Evolutionary conservation across 2,329 filamentous ascomycete genomes (phyloP).

Genomic region (Xylaria sp.): DNA sequence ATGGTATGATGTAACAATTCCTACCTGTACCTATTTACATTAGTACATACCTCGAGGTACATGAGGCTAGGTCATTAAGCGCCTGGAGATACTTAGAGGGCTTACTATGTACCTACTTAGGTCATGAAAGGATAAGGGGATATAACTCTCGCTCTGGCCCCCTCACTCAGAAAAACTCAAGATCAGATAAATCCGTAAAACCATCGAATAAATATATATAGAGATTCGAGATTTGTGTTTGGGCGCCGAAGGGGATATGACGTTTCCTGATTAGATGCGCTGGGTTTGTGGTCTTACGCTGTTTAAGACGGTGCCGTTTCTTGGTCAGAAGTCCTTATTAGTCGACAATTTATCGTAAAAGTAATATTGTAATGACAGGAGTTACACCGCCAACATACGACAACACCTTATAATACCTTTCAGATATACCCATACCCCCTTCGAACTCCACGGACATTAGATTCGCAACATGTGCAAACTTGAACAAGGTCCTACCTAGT

Average conservation of each 20-base stretch:
- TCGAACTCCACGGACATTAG: slow-evolving; percentile 21
- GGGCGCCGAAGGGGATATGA: too few species aligned
- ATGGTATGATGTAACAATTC: slow-evolving; percentile 1
- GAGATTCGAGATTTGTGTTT: background rate
- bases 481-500: slow-evolving; percentile 16
- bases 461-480: slow-evolving; percentile 16
- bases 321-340: background rate
- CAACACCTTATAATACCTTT: slow-evolving; percentile 7
- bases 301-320: background rate
- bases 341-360: background rate
- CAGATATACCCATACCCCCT: slow-evolving; percentile 19
- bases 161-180: too few species aligned
- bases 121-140: too few species aligned
- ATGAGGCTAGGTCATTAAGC: background rate
- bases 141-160: too few species aligned
- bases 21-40: too few species aligned
- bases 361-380: slow-evolving; percentile 5
- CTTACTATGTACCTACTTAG: background rate
- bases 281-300: background rate
- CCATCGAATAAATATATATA: background rate
- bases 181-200: background rate
- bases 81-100: background rate
- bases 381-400: background rate
- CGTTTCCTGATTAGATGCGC: background rate
- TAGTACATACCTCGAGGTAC: too few species aligned